Conservation (phyloP, 2,329 filamentous ascomycete genomes). For the Phaeosphaeria sp. region DNA sequence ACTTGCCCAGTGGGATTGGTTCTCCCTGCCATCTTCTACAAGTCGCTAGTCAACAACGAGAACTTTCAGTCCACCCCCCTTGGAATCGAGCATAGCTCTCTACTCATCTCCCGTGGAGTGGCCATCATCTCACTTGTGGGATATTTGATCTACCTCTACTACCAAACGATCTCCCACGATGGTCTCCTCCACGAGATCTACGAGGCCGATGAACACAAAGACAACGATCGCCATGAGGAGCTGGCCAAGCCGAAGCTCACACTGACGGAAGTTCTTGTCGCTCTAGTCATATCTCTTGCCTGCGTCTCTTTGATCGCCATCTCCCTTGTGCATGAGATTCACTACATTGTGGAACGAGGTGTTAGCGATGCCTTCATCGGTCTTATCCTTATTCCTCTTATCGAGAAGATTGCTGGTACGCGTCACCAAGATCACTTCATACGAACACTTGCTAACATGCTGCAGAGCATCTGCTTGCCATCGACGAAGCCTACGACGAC, state of each 20-base stretch:
- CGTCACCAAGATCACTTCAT: not conserved
- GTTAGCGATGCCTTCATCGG: constrained; percentile 65
- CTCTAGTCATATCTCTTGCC: constrained; percentile 68
- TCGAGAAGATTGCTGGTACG: constrained; percentile 76
- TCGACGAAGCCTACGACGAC: constrained; percentile 85
- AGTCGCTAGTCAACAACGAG: constrained; percentile 37
- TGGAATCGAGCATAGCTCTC: constrained; percentile 62
- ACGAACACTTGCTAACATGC: constrained; percentile 5
- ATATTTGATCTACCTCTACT: constrained; percentile 68
- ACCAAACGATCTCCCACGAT: constrained; percentile 79
- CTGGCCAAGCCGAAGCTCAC: constrained; percentile 72
- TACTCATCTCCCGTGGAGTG: constrained; percentile 73
- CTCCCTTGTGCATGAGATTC: constrained; percentile 75
- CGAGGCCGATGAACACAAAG: constrained; percentile 71
- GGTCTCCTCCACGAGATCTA: constrained; percentile 78
- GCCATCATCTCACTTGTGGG: constrained; percentile 74
- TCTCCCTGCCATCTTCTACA: constrained; percentile 62
- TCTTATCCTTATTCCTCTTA: constrained; percentile 79
- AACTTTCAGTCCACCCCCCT: constrained; percentile 57
- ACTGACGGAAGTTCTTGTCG: constrained; percentile 73
- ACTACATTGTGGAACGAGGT: constrained; percentile 61
- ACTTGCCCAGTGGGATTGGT: constrained; percentile 54
- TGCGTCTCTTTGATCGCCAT: constrained; percentile 78
- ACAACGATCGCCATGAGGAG: constrained; percentile 69
- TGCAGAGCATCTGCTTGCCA: constrained; percentile 77